Base-by-base conservation (phyloP, 345 rosid species). In the Mercurialis annua region DNA sequence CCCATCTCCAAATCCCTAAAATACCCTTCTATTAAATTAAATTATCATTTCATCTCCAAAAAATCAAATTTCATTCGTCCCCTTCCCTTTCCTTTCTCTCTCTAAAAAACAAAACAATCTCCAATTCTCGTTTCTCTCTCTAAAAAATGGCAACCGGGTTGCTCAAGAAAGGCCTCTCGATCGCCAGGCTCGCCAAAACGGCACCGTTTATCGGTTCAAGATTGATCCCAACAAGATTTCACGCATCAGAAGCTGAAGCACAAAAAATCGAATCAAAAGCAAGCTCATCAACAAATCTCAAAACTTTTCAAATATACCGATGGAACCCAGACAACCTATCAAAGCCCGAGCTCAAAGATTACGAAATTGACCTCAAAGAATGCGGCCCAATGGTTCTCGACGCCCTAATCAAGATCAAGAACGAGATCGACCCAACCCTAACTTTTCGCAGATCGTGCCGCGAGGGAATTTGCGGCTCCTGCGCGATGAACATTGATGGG, bases 321-420 rank as follows among this genome's bases (percentile, higher is more conserved):
- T 93, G 98, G 98, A 89, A 77, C 68, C 98, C 98, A 0, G 90
- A 90, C 67, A 85, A 78, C 55, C 87, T 96, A 0, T 54, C 88
- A 34, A 90, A 90, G 56, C 97, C 98, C 26, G 23, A 80, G 68
- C 91, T 93, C 29, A 54, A 83, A 44, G 84, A 87, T 69, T 93
- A 73, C 83, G 23, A 85, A 70, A 89, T 93, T 78, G 82, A 93
- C 74, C 90, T 93, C 52, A 89, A 80, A 76, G 87, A 88, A 29
- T 90, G 98, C 66, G 98, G 98, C 5, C 98, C 97, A 2, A 93
- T 93, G 98, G 92, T 93, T 10, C 81, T 93, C 40, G 97, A 93
- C 66, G 98, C 98, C 20, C 84, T 93, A 7, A 90, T 93, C 78
- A 93, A 93, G 87, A 93, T 93, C 63, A 93, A 93, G 84, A 93